Evolutionary conservation across 768 basidiomycete species (phyloP), one percentile per base, ranked within the genome.

Genomic region (Pleurotus pulmonarius): DNA sequence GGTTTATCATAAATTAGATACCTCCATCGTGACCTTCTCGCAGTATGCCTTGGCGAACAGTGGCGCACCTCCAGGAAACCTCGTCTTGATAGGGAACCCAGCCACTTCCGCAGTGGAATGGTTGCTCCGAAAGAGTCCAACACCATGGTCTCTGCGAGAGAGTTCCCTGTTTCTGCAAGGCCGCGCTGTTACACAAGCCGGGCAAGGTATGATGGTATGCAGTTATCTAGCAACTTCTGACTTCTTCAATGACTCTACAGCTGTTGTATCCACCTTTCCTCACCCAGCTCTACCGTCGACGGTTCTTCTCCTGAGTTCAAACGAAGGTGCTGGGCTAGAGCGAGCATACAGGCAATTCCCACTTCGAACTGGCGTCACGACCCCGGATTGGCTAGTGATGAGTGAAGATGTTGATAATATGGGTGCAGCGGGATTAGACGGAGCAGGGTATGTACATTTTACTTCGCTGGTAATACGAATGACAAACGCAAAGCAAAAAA

Each of bases 331-430:
- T 1, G 86, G 85, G 2, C 72, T 92, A 3, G 94, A 95, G 67
- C 75, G 85, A 53, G 83, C 80, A 1, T 67, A 79, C 1, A 80
- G 88, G 45, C 70, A 94, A n/a, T 89, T 95, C 64, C 93, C 94
- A 3, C 80, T 91, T 22, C 83, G 94, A 16, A 96, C 93, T 2
- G 92, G 92, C 3, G 75, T 93, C 2, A 68, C 83, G 7, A 76
- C 81, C 1, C 90, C 92, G 1, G 89, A 92, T 63, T 95, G 92
- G 90, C 62, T 92, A 5, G 76, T 92, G 15, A 73, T 86, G 3
- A 78, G 82, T 8, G 69, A 69, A 12, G 65, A 69, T 11, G 76
- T 83, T 16, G 88, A 88, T 60, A 63, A 57, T 44, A 67, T 79
- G 15, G 91, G 89, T 4, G 85, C 89, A 9, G 89, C 81, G n/a